A percentile compares a stretch with the other conserved stretches of the same genome.
These are phyloP conservation scores for Mucor racemosus DNA, from an alignment of 371 early-diverging fungal species.

Conservation along the genomic window DNA sequence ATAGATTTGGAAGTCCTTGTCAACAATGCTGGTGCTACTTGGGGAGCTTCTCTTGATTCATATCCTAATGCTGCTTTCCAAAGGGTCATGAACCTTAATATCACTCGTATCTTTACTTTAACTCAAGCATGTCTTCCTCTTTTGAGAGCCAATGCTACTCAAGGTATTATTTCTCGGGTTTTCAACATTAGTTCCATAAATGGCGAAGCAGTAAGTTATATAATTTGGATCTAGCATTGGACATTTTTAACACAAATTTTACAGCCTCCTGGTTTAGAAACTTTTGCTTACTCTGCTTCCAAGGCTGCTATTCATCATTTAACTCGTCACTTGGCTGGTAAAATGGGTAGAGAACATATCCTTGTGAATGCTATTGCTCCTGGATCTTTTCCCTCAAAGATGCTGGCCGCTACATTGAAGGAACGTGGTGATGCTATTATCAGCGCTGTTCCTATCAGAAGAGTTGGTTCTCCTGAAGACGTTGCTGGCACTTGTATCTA, in stretches of 20 bases:
- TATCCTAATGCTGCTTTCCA: conserved; percentile 76
- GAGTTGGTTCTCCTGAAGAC: conserved; percentile 85
- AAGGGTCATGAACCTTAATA: conserved; percentile 88
- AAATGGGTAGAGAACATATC: conserved; percentile 68
- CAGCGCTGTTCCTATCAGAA: conserved; percentile 65
- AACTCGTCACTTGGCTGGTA: conserved; percentile 70
- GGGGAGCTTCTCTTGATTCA: conserved; percentile 64
- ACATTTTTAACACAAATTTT: conserved; percentile 34
- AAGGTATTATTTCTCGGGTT: conserved; percentile 58
- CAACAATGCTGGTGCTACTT: conserved; percentile 89
- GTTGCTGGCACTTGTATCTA: conserved; percentile 85
- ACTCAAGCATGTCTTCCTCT: conserved; percentile 83
- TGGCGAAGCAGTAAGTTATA: conserved; percentile 58
- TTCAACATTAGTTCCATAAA: conserved; percentile 81
- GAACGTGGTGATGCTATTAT: conserved; percentile 63
- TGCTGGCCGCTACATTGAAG: conserved; percentile 83
- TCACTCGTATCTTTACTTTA: conserved; percentile 84
- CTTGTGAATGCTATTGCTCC: conserved; percentile 92
- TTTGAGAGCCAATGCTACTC: conserved; percentile 69
- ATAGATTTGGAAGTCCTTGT: conserved; percentile 82
- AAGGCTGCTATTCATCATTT: conserved; percentile 85
- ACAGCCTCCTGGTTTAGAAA: conserved; percentile 61
- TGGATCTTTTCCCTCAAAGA: conserved; percentile 87
- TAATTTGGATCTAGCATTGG: conserved; percentile 32
- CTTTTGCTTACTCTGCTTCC: conserved; percentile 78